phyloP scores from a whole-genome alignment of 257 asterid genomes.

The Anisodus acutangulus region DNA sequence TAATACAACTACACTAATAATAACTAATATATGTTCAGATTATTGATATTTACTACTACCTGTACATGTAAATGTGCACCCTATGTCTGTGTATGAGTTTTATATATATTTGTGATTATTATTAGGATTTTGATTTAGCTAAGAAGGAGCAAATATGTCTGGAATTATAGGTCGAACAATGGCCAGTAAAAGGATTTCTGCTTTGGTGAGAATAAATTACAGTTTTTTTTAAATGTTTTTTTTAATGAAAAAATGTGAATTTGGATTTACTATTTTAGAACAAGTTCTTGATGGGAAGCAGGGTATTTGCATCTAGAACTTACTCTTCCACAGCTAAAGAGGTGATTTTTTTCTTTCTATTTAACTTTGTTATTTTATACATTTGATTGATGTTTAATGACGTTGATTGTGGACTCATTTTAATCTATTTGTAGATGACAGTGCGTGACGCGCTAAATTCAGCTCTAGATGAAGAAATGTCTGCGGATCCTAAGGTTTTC shows the following conservation, averaged over 20 bases:
- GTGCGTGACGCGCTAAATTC: conserved; percentile 95
- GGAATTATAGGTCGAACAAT: conserved; percentile 53
- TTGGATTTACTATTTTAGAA: conserved; percentile 30
- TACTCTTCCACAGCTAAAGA: conserved; percentile 72
- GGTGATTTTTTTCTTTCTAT: conserved; percentile 40
- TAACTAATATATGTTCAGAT: background rate
- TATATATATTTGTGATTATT: background rate
- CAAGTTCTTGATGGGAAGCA: conserved; percentile 41
- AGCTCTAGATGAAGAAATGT: conserved; percentile 96
- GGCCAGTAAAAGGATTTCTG: conserved; percentile 46
- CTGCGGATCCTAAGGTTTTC: conserved; percentile 90
- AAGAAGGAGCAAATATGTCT: conserved; percentile 49
- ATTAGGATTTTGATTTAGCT: conserved; percentile 13
- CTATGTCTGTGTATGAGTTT: too few species aligned
- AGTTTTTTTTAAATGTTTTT: background rate
- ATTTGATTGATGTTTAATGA: background rate
- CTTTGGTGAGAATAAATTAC: conserved; percentile 43
- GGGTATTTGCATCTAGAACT: conserved; percentile 60
- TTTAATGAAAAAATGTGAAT: background rate
- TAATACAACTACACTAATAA: background rate
- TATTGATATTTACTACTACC: background rate
- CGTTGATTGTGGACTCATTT: background rate
- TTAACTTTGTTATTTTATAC: background rate
- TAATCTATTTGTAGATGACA: conserved; percentile 63
- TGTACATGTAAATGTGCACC: background rate